Percentiles rank a stretch among this genome's conserved stretches.
Evolutionary conservation across 495 filamentous ascomycete species (phyloP).

Genomic region (Sporormia fimetaria): DNA sequence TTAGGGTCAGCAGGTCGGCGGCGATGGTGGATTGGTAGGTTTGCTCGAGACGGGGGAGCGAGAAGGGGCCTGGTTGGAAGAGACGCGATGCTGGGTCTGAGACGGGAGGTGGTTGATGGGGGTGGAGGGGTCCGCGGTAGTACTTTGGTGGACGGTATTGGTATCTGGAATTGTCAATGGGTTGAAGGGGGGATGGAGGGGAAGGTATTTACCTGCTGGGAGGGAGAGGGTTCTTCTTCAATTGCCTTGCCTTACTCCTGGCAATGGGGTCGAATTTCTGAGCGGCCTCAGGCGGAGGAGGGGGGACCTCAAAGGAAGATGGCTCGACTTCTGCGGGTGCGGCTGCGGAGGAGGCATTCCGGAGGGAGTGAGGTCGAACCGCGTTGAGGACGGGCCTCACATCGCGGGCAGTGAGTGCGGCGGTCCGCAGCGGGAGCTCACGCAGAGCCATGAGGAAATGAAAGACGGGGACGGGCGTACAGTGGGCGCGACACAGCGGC

Average conservation of each 20-base stretch:
- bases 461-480: too few relatives aligned
- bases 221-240: constrained; percentile 47
- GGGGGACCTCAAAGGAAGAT: constrained; percentile 33
- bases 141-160: constrained; percentile 86
- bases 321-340: constrained; percentile 27
- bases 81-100: constrained; percentile 78
- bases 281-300: constrained; percentile 30
- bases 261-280: constrained; percentile 48
- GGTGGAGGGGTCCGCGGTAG: constrained; percentile 85
- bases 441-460: constrained; percentile 20
- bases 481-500: too few relatives aligned
- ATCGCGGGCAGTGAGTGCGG: constrained; percentile 8
- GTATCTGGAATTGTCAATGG: constrained; percentile 48
- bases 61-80: constrained; percentile 90
- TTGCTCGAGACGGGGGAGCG: constrained; percentile 73
- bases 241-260: constrained; percentile 32
- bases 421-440: constrained; percentile 16
- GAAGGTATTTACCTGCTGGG: constrained; percentile 48
- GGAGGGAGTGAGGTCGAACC: constrained; percentile 6
- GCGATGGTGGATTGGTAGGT: constrained; percentile 79
- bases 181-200: not conserved
- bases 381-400: constrained; percentile 6
- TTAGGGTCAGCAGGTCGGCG: constrained; percentile 79
- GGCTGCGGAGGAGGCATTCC: constrained; percentile 26
- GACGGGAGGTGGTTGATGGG: constrained; percentile 69